A percentile compares a stretch with the other conserved stretches of the same genome.
Evolutionary conservation across 208 protist species (phyloP).

Genomic region (Plasmodiophora brassicae): DNA sequence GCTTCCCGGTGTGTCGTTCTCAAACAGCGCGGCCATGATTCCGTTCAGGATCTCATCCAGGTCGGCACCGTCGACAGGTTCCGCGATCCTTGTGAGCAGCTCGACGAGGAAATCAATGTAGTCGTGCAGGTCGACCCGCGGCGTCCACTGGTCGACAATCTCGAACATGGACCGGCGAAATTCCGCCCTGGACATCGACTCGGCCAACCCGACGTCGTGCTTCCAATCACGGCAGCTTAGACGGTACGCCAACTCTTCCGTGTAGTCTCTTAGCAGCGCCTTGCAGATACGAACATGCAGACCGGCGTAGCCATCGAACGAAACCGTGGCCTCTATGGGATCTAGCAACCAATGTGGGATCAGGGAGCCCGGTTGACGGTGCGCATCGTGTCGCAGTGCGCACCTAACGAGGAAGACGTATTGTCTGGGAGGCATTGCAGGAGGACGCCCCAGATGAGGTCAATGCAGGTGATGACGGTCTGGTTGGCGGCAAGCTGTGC

Average conservation of each 20-base stretch:
- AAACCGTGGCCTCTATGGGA: too few species aligned
- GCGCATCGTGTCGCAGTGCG: too few species aligned
- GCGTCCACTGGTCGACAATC: constrained; percentile 4
- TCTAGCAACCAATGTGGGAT: too few species aligned
- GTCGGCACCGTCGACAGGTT: too few species aligned
- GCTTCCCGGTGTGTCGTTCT: too few species aligned
- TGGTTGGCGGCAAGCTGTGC: background rate
- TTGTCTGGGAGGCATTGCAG: too few species aligned
- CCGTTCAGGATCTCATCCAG: too few species aligned
- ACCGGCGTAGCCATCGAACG: background rate
- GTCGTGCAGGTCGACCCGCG: background rate
- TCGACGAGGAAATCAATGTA: constrained; percentile 28
- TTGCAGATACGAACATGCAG: background rate
- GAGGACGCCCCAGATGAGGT: constrained; percentile 2
- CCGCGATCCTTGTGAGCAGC: background rate
- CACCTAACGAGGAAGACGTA: too few species aligned
- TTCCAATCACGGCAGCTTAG: background rate
- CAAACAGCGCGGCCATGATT: too few species aligned
- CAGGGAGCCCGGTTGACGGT: background rate
- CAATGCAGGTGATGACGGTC: constrained; percentile 12
- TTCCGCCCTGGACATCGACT: background rate
- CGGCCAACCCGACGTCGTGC: background rate
- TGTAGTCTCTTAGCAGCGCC: background rate
- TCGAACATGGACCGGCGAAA: background rate
- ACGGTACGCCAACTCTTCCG: background rate